Evolutionary conservation across 1,284 basidiomycete genomes (phyloP), one percentile per base, ranked within the genome.

Genomic region (Filobasidium uniguttulatum): DNA sequence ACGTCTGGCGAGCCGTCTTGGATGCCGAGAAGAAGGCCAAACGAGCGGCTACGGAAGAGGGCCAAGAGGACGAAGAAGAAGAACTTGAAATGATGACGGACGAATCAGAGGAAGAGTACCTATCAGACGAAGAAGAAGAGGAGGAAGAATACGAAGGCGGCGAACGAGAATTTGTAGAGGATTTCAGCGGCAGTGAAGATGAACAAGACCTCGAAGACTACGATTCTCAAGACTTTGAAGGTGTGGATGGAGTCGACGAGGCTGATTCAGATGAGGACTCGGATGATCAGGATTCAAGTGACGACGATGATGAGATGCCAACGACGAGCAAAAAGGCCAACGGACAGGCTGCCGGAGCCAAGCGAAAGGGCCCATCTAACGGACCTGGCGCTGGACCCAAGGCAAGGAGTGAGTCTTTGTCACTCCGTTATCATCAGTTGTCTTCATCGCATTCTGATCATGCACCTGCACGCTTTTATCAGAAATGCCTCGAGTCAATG

Each of bases 1-100:
- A 78, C 37, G 90, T 98, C 4, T 98, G 94, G 94, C 79, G 82
- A 58, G 80, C 83, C 5, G 82, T 96, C 36, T 71, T 96, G 44
- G 86, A 93, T 62, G 75, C 80, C 52, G 85, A 89, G 62, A 76
- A 76, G 59, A 72, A 64, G 48, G 38, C 33, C 28, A 52, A 55
- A 47, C 34, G 41, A 17, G 48, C 50, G 53, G 47, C 60, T 58
- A 65, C 66, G 57, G 60, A 65, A 47, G 74, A 75, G 58, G 74
- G 73, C 57, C 72, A 73, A 60, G 60, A 66, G 26, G 59, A 72
- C 36, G 72, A 73, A 59, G 60, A 71, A 57, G 74, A 73, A 50
- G 36, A 38, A 8, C 69, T 73, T 20, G 74, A 75, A 31, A 74
- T 78, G 54, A 72, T 72, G 56, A 75, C 75, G 48, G 76, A 77